phyloP scores from a whole-genome alignment of 371 early-diverging fungal genomes.

The Homolaphlyctis polyrhiza region DNA sequence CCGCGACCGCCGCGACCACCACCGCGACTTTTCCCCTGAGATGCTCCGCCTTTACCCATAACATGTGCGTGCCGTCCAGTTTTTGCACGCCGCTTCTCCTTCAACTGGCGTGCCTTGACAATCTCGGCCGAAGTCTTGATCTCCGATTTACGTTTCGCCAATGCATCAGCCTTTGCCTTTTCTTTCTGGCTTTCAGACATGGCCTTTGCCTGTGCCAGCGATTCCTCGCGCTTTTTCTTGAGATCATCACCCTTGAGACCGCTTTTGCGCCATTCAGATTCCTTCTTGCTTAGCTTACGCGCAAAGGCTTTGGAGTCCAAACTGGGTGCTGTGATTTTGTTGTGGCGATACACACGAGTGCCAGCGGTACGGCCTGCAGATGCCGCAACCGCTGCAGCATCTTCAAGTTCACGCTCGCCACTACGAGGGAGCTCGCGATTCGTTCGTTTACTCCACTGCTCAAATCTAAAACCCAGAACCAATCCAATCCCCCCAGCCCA shows the following conservation, averaged over 20 bases:
- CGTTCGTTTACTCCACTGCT: slow-evolving; percentile 86
- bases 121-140: slow-evolving; percentile 80
- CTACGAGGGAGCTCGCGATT: slow-evolving; percentile 69
- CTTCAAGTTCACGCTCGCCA: slow-evolving; percentile 79
- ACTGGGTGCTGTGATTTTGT: slow-evolving; percentile 31
- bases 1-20: slow-evolving; percentile 27
- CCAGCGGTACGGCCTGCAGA: slow-evolving; percentile 1
- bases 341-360: slow-evolving; percentile 33
- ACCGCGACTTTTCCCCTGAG: slow-evolving; percentile 7
- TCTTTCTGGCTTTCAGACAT: slow-evolving; percentile 2
- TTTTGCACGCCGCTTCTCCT: slow-evolving; percentile 69
- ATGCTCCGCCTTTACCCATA: slow-evolving; percentile 1
- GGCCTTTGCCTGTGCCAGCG: slow-evolving; percentile 17
- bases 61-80: slow-evolving; percentile 31
- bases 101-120: slow-evolving; percentile 70
- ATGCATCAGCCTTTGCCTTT: slow-evolving; percentile 19
- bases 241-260: slow-evolving; percentile 7
- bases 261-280: slow-evolving; percentile 13
- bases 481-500: not conserved
- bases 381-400: slow-evolving; percentile 13
- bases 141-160: slow-evolving; percentile 57
- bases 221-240: slow-evolving; percentile 7
- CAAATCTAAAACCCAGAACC: slow-evolving; percentile 44
- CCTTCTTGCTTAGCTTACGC: slow-evolving; percentile 26
- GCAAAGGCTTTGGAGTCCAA: slow-evolving; percentile 55